phyloP scores from a whole-genome alignment of 2,329 filamentous ascomycete genomes.

The Gyromitra esculenta region DNA sequence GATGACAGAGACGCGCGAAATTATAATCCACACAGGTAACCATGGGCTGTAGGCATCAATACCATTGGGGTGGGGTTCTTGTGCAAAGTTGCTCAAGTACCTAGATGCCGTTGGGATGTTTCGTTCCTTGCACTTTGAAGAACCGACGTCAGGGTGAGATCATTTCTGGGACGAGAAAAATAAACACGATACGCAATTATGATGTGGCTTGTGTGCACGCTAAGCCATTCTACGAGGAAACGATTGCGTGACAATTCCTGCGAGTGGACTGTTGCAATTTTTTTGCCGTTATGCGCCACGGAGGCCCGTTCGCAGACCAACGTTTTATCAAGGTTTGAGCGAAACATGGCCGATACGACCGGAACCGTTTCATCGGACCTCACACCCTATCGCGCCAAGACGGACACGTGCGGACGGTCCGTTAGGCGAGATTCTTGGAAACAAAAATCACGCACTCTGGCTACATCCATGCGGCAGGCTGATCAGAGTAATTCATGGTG shows the following conservation, averaged over 20 bases:
- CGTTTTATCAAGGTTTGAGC: constrained; percentile 17
- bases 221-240: constrained; percentile 30
- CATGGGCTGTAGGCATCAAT: neutral
- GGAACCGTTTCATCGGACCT: constrained; percentile 28
- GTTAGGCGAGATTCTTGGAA: constrained; percentile 12
- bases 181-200: constrained; percentile 30
- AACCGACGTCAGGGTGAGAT: constrained; percentile 41
- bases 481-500: neutral
- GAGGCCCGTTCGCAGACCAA: constrained; percentile 13
- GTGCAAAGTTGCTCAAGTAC: neutral
- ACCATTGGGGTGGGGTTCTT: constrained; percentile 7
- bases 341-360: neutral
- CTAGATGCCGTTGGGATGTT: constrained; percentile 16
- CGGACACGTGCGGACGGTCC: constrained; percentile 10
- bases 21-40: constrained; percentile 9
- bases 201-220: constrained; percentile 34
- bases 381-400: constrained; percentile 8
- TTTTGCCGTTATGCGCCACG: constrained; percentile 5
- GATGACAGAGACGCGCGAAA: constrained; percentile 32
- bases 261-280: constrained; percentile 1
- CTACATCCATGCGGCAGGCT: neutral
- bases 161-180: constrained; percentile 12
- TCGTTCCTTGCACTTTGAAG: constrained; percentile 18
- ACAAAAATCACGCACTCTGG: neutral
- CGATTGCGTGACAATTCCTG: constrained; percentile 18